Conservation (phyloP, 2,329 filamentous ascomycete genomes). For the Stromatinia cepivora region DNA sequence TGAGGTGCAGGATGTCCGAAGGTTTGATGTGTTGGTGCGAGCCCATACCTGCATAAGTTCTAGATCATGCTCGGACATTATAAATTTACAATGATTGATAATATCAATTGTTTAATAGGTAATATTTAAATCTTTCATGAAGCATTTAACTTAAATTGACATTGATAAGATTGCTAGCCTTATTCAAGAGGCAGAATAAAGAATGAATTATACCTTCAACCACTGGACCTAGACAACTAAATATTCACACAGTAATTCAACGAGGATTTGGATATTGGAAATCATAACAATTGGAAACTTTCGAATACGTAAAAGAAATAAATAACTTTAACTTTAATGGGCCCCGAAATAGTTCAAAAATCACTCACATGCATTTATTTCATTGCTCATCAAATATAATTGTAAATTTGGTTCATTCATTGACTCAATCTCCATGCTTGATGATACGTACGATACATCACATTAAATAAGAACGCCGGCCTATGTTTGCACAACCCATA, state of each 20-base stretch:
- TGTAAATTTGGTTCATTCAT: conserved; percentile 3
- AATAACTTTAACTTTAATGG: background rate
- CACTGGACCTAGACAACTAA: no score
- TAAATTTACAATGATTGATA: background rate
- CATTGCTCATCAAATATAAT: conserved; percentile 10
- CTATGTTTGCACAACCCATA: conserved; percentile 3
- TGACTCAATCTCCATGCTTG: background rate
- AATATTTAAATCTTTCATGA: background rate
- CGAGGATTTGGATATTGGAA: background rate
- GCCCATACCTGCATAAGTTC: conserved; percentile 8
- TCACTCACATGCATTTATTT: background rate
- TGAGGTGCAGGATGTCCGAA: conserved; percentile 14
- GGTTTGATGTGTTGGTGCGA: conserved; percentile 24
- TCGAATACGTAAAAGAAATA: background rate
- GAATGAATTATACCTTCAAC: no score
- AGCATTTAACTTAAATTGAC: background rate
- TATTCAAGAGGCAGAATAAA: background rate
- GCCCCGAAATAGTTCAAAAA: background rate
- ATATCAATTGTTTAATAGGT: background rate
- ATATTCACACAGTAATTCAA: no score
- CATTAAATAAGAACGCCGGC: conserved; percentile 1
- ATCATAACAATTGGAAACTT: conserved; percentile 1
- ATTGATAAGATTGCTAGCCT: background rate
- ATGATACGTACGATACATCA: background rate
- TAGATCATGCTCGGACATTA: conserved; percentile 2